phyloP scores from a whole-genome alignment of 768 basidiomycete genomes.

The Sporobolomyces phaffii region DNA sequence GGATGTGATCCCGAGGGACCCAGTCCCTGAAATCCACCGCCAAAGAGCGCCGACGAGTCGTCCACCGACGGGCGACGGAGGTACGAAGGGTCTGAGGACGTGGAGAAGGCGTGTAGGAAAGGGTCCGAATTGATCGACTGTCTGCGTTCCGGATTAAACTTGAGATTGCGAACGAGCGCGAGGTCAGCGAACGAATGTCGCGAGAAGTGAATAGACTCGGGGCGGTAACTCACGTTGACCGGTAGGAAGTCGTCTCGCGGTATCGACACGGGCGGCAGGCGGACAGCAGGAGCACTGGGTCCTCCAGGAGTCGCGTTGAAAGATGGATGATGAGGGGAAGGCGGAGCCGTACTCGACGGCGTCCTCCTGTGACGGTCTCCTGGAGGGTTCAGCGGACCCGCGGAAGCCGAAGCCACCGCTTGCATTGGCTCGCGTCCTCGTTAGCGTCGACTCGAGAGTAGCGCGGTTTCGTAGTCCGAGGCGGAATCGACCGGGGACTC shows the following conservation, averaged over 20 bases:
- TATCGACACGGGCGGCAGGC: slow-evolving; percentile 15
- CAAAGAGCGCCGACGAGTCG: background rate
- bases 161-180: background rate
- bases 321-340: background rate
- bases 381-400: background rate
- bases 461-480: background rate
- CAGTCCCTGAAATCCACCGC: background rate
- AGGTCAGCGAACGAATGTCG: background rate
- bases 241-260: slow-evolving; percentile 5
- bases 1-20: background rate
- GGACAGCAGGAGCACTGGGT: slow-evolving; percentile 6
- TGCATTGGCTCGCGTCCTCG: background rate
- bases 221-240: background rate
- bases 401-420: slow-evolving; percentile 8
- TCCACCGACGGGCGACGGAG: background rate
- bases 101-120: slow-evolving; percentile 35
- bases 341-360: background rate
- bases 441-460: background rate
- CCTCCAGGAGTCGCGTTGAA: background rate
- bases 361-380: background rate
- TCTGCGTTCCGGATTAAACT: slow-evolving; percentile 14
- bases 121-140: slow-evolving; percentile 36
- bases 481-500: no score
- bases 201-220: background rate
- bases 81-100: background rate